Evolutionary conservation across 352 stramenopile genomes (phyloP), one percentile per base, ranked within the genome.

Genomic region (Phytophthora rubi): DNA sequence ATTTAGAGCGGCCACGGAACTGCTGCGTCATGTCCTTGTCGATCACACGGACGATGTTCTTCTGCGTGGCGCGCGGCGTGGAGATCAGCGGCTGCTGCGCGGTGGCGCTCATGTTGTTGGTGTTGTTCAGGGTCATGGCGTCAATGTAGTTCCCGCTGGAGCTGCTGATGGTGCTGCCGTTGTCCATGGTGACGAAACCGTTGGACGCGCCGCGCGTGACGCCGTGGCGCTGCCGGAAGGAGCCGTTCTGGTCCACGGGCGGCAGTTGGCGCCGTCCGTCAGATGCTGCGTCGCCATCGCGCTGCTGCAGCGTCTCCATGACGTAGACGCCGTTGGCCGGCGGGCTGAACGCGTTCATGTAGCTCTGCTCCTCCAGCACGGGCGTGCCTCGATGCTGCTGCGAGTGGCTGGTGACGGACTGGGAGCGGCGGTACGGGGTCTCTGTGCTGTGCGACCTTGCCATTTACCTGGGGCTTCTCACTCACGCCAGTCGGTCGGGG

Each of bases 21-120:
- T 96, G 86, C 48, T 88, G 68, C 42, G 87, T 93, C 86, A 96
- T 93, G 64, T 96, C 89, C 72, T 96, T 96, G 78, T 96, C 92
- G 68, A 96, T 96, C 15, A 96, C 89, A 49, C 89, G 89, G 53
- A 96, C 93, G 65, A 93, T 85, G 62, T 91, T 93, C 71, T 92
- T 88, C 53, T 86, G 76, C 59, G 73, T 79, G 8, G 70, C 77
- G 18, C 81, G 76, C 53, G 79, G 86, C 9, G 84, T 89, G 39
- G 81, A 84, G 30, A 90, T 88, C 26, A 87, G 73, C 48, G 85
- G 84, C 62, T 91, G 84, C 61, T 91, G 85, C 66, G 85, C 74
- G 16, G 83, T 83, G 8, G 82, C 73, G 58, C 80, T 92, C 63
- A 74, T 59, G 28, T 42, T 42, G 35, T 42, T 26, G 23, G 49